Base-by-base conservation (phyloP, 2,329 filamentous ascomycete genomes). In the Monosporascus sp. region DNA sequence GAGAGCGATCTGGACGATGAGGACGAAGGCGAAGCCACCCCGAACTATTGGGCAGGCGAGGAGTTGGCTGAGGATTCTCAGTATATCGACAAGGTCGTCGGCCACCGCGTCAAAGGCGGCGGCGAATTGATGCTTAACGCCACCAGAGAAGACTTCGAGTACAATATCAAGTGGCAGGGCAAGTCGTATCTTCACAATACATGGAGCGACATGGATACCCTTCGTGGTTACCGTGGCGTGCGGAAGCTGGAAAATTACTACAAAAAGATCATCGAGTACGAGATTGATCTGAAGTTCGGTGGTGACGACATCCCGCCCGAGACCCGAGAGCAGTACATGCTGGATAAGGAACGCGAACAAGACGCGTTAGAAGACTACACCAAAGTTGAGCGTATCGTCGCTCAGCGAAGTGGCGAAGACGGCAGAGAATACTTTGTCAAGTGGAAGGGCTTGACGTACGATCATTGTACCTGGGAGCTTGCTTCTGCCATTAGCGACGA, bases 211-310 rank as follows among this genome's bases (percentile, higher is more conserved):
- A 86, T 87, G 55, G 85, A 89, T 52, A 81, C 78, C 20, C 81
- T 97, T 28, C 79, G 84, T 24, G 82, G 85, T n/a, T 88, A 87
- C 67, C 89, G 90, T 57, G 93, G 94, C 56, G 87, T 87, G 60
- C 89, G 92, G 48, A 91, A 92, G 54, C 80, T 99, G 7, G 94
- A 97, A 66, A 99, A 99, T 69, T 99, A 97, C 74, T 92, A 89
- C 71, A 86, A 87, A 63, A 95, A 92, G 69, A 78, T 88, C 41
- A 85, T 97, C 50, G 82, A 87, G 59, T 84, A 88, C 60, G 91
- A 97, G 65, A 81, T 95, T 51, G 84, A 87, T 55, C 84, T 95
- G 68, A 80, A 85, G 54, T 84, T 87, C 60, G 88, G 89, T 37
- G 83, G 81, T 3, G 82, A 91, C 11, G 86, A 91, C 47, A 81